Base-by-base conservation (phyloP, 225 moss, liverwort and hornwort species). In the Bryoerythrophyllum caledonicum region DNA sequence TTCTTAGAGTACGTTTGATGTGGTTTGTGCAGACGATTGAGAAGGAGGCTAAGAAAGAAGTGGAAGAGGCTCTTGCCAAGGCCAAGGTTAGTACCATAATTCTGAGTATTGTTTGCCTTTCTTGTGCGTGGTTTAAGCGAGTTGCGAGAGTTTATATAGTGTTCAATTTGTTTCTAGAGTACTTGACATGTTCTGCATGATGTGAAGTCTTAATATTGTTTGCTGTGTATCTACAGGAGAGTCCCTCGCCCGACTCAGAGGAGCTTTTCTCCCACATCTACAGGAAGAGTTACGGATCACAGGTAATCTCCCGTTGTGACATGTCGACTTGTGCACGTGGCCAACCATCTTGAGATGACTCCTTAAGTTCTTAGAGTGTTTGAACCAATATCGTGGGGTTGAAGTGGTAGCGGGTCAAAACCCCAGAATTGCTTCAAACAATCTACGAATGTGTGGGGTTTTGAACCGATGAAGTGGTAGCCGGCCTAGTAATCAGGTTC, bases 1-100 rank as follows among this genome's bases (percentile, higher is more conserved):
- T 67, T 37, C 64, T 65, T 60, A 63, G 21, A 80, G 28, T 24
- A 21, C 44, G 20, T 73, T 58, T 54, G 25, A 52, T 62, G 56
- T 70, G 76, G 57, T 44, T 8, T 80, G 30, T 80, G 78, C 84
- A 96, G 84, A 82, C 78, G 13, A 58, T 95, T 3, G 97, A 99
- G 89, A 99, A 99, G 82, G 97, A 93, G 66, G 89, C 94, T 15
- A 99, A 99, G 81, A 99, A 95, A 79, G 88, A 82, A 76, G 90
- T 99, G 10, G 95, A 99, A 15, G 95, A 99, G 71, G 93, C 97
- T 60, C 81, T 99, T 8, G 75, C 90, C 20, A 91, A 93, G 78
- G 97, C 97, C 62, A 99, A 99, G 90, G 89, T 89, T 75, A 66
- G 84, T 68, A 60, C 26, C n/a, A 38, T 65, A 32, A 23, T 19